phyloP scores from a whole-genome alignment of 1,139 yeast genomes.

The Lodderomyces oxycetoniae region DNA sequence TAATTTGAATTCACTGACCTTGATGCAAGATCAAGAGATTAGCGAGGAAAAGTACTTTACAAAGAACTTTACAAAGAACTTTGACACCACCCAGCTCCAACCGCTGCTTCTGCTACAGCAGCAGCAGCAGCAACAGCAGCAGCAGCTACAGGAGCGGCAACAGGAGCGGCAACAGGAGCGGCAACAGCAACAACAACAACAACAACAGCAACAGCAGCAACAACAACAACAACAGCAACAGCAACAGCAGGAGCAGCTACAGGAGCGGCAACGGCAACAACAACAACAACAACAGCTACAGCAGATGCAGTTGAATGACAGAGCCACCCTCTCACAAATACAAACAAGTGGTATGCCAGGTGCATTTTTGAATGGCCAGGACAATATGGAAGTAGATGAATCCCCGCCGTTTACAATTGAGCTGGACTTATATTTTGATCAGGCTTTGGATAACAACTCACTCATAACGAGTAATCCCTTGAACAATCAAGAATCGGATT shows the following conservation, averaged over 20 bases:
- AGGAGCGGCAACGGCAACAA: constrained; percentile 5
- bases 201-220: constrained; percentile 4
- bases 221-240: constrained; percentile 2
- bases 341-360: constrained; percentile 26
- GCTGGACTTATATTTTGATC: constrained; percentile 24
- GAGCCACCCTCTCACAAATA: constrained; percentile 4
- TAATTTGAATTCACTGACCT: constrained; percentile 4
- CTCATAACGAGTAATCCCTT: constrained; percentile 11
- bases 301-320: background rate
- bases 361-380: constrained; percentile 22
- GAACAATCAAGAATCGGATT: constrained; percentile 11
- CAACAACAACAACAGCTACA: background rate
- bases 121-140: constrained; percentile 7
- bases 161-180: constrained; percentile 4
- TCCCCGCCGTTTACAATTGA: constrained; percentile 40
- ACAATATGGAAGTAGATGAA: constrained; percentile 37
- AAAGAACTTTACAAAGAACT: no score
- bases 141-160: constrained; percentile 1
- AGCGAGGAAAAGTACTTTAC: no score
- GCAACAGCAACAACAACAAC: constrained; percentile 5
- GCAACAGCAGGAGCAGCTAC: constrained; percentile 3
- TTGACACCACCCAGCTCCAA: constrained; percentile 1
- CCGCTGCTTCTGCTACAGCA: constrained; percentile 5
- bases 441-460: constrained; percentile 14
- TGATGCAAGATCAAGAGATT: constrained; percentile 1